Base-by-base conservation (phyloP, 1,284 basidiomycete genomes). In the Pseudozyma sp. region DNA sequence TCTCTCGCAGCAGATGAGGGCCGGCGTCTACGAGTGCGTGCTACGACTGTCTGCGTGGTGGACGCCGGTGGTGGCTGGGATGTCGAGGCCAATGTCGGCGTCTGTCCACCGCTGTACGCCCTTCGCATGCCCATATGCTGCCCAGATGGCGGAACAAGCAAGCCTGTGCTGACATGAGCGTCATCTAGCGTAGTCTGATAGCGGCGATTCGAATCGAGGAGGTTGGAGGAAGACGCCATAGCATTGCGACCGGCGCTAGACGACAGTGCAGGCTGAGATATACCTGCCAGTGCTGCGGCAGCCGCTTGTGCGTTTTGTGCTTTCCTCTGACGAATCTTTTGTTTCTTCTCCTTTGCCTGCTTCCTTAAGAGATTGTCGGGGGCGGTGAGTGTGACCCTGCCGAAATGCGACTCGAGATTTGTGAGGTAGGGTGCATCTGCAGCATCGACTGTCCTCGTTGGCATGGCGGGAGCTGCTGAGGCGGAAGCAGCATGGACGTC, bases 281-380 rank as follows among this genome's bases (percentile, higher is more conserved):
- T 44, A 0, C 67, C 70, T 30, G 75, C 70, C 17, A 79, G 43
- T 2, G 74, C 74, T 0, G 56, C 59, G 6, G 74, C 74, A 1
- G 77, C 77, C 2, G 57, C 56, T 14, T 71, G 65, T 6, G 77
- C 77, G 51, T 57, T 64, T 33, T 75, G 65, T 16, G 77, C 75
- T 53, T 78, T 78, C 19, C 58, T 62, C 19, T 75, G 68, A 1
- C 73, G 61, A 11, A 56, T 46, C 64, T 78, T 77, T 52, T 66
- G 53, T 59, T 72, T 76, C 53, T 77, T 79, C 50, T 79, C 70
- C 60, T 77, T 78, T 24, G 78, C 77, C 64, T 78, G 67, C 50
- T 75, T 75, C n/a, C 75, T 50, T 24, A 81, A 56, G 33, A 83
- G 72, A 35, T 83, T 83, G 62, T 83, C 81, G n/a, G 81, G 81